Evolutionary conservation across 2,329 filamentous ascomycete species (phyloP), one percentile per base, ranked within the genome.

Genomic region (Diplocarpon rosae): DNA sequence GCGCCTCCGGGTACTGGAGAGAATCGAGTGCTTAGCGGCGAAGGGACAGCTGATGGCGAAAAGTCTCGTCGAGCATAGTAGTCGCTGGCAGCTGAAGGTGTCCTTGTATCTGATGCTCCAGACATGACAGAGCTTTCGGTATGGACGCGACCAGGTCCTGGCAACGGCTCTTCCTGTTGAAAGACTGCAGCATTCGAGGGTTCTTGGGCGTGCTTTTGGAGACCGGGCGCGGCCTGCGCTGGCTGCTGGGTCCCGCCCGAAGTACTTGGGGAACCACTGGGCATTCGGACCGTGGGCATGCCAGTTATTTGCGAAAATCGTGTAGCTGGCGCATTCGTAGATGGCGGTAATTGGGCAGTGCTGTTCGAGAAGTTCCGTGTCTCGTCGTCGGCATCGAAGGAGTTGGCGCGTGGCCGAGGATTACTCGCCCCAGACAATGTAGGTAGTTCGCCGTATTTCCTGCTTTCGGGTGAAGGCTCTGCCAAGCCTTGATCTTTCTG

Each of bases 331-430:
- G 48, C 53, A 27, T 35, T 41, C 34, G 43, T 29, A 29, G 42
- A 14, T n/a, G 49, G 24, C 30, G 53, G 51, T 9, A 55, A 52
- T 38, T 53, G 51, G 30, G 32, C 39, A 1, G 52, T 51, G 24
- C 49, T 51, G 42, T 54, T 59, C 14, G 68, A 71, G 56, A 76
- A 76, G 36, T 67, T 64, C 10, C 71, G 62, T 46, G 65, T 61
- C 56, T 76, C 73, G 44, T 76, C 72, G 45, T 71, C 71, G 1
- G 62, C 62, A 50, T 75, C 72, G 52, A 77, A 78, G 17, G 74
- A 77, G 51, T 72, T 69, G 46, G 57, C 36, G 50, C 62, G 52
- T 17, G 43, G 47, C 38, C 53, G 48, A 16, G 45, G 24, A 33
- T 48, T 46, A 24, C 35, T 51, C 28, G 52, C 48, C 37, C 42